These are phyloP conservation scores for Piper betle DNA, from an alignment of 164 flowering plant species.

Conservation along the genomic window DNA sequence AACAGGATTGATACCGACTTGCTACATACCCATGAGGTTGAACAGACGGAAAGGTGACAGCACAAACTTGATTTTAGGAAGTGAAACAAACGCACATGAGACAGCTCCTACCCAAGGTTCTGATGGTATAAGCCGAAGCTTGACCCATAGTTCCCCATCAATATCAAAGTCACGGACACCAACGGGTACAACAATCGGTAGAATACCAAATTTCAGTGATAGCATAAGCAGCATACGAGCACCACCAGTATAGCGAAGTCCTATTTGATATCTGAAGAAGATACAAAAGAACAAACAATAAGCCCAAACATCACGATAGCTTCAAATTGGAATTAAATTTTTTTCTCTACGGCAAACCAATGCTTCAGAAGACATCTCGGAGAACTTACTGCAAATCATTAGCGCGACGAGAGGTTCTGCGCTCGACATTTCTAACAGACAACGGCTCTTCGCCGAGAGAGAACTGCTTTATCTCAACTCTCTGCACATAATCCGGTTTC, in stretches of 20 bases:
- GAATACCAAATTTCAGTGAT: conserved; percentile 62
- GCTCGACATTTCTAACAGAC: conserved; percentile 83
- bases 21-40: conserved; percentile 80
- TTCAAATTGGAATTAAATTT: too few species aligned
- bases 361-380: neutral
- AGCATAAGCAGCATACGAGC: conserved; percentile 86
- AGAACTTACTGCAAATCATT: conserved; percentile 90
- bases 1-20: neutral
- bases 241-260: conserved; percentile 90
- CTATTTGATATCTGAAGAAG: conserved; percentile 71
- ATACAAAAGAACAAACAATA: neutral
- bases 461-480: conserved; percentile 95
- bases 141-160: conserved; percentile 98
- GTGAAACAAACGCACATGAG: conserved; percentile 94
- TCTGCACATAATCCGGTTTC: conserved; percentile 85
- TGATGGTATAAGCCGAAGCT: conserved; percentile 78
- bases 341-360: too few species aligned
- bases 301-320: too few species aligned
- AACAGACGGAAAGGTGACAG: conserved; percentile 90
- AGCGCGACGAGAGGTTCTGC: conserved; percentile 81
- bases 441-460: conserved; percentile 88
- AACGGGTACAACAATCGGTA: conserved; percentile 80
- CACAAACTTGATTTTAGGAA: conserved; percentile 83
- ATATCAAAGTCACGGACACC: conserved; percentile 86
- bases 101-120: conserved; percentile 97